Base-by-base conservation (phyloP, 2,329 filamentous ascomycete species). In the Apiospora kogelbergensis region DNA sequence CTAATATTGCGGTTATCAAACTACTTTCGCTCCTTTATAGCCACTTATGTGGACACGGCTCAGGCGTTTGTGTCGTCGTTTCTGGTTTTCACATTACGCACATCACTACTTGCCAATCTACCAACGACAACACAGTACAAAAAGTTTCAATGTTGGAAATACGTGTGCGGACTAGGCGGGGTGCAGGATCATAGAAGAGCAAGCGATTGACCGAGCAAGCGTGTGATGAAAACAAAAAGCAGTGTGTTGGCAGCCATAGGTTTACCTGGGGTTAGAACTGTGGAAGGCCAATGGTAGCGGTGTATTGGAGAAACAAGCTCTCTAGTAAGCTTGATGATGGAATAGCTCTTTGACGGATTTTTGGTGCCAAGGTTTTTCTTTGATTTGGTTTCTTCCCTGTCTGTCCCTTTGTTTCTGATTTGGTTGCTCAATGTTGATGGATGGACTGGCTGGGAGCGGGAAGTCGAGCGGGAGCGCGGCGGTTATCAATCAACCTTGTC, bases 131-230 rank as follows among this genome's bases (percentile, higher is more conserved):
- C 30, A 60, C 30, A 60, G 53, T 60, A 60, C 53, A 60, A 60
- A 60, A 60, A 60, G 53, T 60, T 53, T 60, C 53, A 60, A 37
- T 60, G 53, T 60, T 60, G 53, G 53, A 60, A 60, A 60, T 60
- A 60, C 17, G 53, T 60, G 20, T 60, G 53, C 30, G 53, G 53
- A 22, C 26, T 13, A 37, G 53, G 30, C 6, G 53, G 53, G 53
- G 53, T 37, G 41, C 41, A 30, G 63, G 63, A 65, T 42, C 41
- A 65, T 65, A 65, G 63, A 65, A 44, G 63, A 65, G 41, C 63
- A 65, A 65, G 63, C 63, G 63, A 65, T 65, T 65, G 63, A 41
- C 63, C 26, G 63, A 65, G 63, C 63, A 40, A 65, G 63, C 40
- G 41, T 37, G 37, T 60, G 53, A 37, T 60, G 53, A 60, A 20